Conservation (phyloP, 345 rosid genomes). For the Lenwebbia sp. region DNA sequence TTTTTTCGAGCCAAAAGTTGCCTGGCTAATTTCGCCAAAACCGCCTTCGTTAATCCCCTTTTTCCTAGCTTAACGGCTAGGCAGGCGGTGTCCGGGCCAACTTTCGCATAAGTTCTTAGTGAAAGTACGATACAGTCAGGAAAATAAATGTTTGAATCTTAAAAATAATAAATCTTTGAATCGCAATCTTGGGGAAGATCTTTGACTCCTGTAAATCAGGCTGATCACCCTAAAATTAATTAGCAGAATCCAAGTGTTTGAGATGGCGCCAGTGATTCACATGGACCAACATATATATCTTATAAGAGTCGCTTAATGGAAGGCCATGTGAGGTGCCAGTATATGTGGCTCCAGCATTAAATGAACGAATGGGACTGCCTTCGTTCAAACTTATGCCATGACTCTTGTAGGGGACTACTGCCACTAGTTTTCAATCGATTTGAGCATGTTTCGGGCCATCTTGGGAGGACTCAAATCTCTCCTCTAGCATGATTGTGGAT, state of each 20-base stretch:
- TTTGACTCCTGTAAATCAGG: not conserved
- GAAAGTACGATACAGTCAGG: not conserved
- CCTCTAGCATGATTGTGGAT: not conserved
- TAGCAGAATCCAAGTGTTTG: slow-evolving; percentile 6
- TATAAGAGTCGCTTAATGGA: not conserved
- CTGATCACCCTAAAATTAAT: not conserved
- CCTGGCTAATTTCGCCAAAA: not conserved
- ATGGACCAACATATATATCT: slow-evolving; percentile 11
- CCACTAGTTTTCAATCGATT: not conserved
- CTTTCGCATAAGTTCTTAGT: not conserved
- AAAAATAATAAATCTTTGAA: not conserved
- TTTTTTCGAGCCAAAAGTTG: not conserved
- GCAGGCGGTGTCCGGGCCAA: not conserved
- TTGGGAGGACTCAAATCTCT: not conserved
- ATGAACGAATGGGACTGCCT: not conserved
- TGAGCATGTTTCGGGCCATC: not conserved
- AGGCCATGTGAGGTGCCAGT: slow-evolving; percentile 14
- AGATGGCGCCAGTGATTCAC: not conserved
- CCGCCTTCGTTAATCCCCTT: not conserved
- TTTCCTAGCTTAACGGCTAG: not conserved
- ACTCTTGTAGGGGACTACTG: not conserved
- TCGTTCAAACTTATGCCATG: not conserved
- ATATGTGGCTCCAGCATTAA: not conserved
- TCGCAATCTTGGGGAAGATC: not conserved
- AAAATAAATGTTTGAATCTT: not conserved